Percentiles rank a stretch among this genome's conserved stretches.
Conservation (phyloP, 345 rosid genomes). For the Hevea brasiliensis region DNA sequence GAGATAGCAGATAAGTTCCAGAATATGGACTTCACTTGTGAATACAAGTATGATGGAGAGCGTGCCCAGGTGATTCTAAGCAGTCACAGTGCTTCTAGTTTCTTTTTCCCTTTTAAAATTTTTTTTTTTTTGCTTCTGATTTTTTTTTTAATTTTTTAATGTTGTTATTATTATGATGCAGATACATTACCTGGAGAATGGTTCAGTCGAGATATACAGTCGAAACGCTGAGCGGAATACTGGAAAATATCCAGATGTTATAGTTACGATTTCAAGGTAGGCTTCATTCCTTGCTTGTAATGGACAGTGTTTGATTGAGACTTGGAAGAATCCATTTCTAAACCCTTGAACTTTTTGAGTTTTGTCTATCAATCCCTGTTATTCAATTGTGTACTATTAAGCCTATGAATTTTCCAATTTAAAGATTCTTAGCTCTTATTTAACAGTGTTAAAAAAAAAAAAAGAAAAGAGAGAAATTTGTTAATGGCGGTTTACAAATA, state of each 20-base stretch:
- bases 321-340: too few species aligned
- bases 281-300: constrained; percentile 8
- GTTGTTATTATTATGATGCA: constrained; percentile 25
- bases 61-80: constrained; percentile 80
- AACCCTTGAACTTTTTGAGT: too few species aligned
- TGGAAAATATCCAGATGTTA: constrained; percentile 87
- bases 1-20: constrained; percentile 87
- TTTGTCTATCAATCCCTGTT: too few species aligned
- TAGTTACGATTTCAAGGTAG: constrained; percentile 70
- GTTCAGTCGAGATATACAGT: constrained; percentile 90
- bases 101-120: neutral
- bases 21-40: constrained; percentile 72
- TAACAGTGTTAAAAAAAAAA: too few species aligned
- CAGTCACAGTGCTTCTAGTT: constrained; percentile 7
- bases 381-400: too few species aligned
- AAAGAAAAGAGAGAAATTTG: too few species aligned
- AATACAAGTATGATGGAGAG: constrained; percentile 96
- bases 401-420: too few species aligned
- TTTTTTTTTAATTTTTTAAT: neutral
- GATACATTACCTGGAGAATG: constrained; percentile 90
- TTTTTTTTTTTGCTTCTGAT: neutral
- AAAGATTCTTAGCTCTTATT: too few species aligned
- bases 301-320: neutral
- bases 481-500: too few species aligned
- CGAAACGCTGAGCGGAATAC: constrained; percentile 93